These are phyloP conservation scores for Teratosphaeria gauchensis DNA, from an alignment of 2,329 filamentous ascomycete genomes.

Conservation along the genomic window DNA sequence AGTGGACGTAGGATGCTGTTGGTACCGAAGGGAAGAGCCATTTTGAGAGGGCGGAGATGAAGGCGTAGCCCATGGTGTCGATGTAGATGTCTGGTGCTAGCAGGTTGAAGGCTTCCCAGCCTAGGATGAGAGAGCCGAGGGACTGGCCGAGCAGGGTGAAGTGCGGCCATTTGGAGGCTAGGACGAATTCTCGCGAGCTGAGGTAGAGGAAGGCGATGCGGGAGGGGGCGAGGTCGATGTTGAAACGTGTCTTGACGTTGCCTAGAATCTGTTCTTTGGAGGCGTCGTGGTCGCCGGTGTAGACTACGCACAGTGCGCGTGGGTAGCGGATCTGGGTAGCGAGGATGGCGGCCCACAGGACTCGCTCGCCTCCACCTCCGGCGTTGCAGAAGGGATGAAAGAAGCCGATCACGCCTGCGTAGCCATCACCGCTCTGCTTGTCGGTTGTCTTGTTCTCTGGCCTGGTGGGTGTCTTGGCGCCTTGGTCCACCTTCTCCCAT, in stretches of 20 bases:
- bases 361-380: slow-evolving; percentile 87
- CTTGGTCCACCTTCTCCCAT: slow-evolving; percentile 57
- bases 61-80: slow-evolving; percentile 97
- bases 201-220: slow-evolving; percentile 85
- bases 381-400: slow-evolving; percentile 99
- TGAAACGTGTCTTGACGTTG: slow-evolving; percentile 64
- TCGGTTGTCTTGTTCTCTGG: slow-evolving; percentile 18
- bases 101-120: slow-evolving; percentile 86
- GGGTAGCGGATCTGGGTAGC: slow-evolving; percentile 86
- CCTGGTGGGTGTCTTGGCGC: slow-evolving; percentile 32
- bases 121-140: slow-evolving; percentile 74
- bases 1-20: slow-evolving; percentile 91
- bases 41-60: slow-evolving; percentile 72
- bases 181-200: slow-evolving; percentile 74
- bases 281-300: slow-evolving; percentile 88
- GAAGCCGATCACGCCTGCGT: slow-evolving; percentile 84
- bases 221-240: slow-evolving; percentile 76
- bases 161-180: slow-evolving; percentile 77
- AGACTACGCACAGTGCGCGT: slow-evolving; percentile 79
- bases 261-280: slow-evolving; percentile 68
- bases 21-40: slow-evolving; percentile 71
- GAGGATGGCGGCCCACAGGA: slow-evolving; percentile 89
- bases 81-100: slow-evolving; percentile 89
- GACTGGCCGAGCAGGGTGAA: slow-evolving; percentile 95
- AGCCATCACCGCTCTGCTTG: slow-evolving; percentile 40